Conservation (phyloP, 2,329 filamentous ascomycete species). For the Chrysosporium queenslandicum region DNA sequence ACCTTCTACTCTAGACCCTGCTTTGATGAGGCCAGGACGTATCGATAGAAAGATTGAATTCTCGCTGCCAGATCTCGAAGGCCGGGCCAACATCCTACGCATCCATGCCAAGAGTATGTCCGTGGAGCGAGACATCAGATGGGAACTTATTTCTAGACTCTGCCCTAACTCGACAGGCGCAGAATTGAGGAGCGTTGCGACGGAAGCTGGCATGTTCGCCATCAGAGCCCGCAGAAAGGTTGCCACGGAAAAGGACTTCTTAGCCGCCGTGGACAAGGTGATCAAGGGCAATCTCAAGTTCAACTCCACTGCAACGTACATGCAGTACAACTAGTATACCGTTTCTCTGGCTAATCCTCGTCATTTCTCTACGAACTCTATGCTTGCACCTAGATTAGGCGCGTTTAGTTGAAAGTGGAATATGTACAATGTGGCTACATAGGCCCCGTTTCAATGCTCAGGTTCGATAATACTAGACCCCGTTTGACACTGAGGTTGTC, state of each 20-base stretch:
- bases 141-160: constrained; percentile 94
- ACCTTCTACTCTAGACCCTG: constrained; percentile 90
- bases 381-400: constrained; percentile 10
- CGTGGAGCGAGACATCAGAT: constrained; percentile 94
- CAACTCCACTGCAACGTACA: constrained; percentile 95
- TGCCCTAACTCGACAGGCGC: constrained; percentile 97
- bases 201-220: constrained; percentile 97
- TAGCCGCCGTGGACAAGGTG: constrained; percentile 97
- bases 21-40: constrained; percentile 90
- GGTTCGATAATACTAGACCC: neutral
- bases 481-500: no score
- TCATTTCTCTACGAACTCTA: constrained; percentile 16
- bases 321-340: constrained; percentile 83
- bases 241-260: constrained; percentile 95
- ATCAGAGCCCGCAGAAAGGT: constrained; percentile 93
- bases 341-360: constrained; percentile 13
- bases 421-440: constrained; percentile 8
- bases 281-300: constrained; percentile 99
- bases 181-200: constrained; percentile 90
- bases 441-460: neutral
- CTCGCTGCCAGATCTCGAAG: constrained; percentile 91
- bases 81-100: constrained; percentile 89
- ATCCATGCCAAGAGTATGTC: constrained; percentile 99
- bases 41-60: constrained; percentile 99
- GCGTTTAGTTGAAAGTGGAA: constrained; percentile 7